Percentiles rank a stretch among this genome's conserved stretches.
Evolutionary conservation across 768 basidiomycete genomes (phyloP).

Genomic region (Cystobasidium ongulense): DNA sequence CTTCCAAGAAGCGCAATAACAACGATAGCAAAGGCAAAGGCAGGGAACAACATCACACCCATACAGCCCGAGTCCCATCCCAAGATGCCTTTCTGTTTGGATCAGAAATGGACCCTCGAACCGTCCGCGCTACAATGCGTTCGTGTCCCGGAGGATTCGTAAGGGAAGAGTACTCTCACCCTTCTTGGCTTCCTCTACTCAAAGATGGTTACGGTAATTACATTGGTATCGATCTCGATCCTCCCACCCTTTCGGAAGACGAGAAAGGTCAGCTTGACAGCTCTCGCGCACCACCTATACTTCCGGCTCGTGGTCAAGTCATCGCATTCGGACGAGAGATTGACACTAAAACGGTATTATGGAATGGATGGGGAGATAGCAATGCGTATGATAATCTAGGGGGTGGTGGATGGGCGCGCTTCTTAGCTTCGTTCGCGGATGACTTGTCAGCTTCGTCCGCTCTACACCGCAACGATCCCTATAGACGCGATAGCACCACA

Average conservation of each 20-base stretch:
- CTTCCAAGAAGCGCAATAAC: neutral
- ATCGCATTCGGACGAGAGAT: conserved; percentile 99
- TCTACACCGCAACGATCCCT: neutral
- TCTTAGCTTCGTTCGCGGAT: conserved; percentile 82
- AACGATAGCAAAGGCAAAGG: conserved; percentile 17
- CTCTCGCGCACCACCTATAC: conserved; percentile 50
- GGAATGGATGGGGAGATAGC: conserved; percentile 53
- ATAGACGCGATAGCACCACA: neutral
- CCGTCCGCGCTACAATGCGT: conserved; percentile 56
- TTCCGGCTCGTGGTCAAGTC: conserved; percentile 62
- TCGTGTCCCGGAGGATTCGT: conserved; percentile 86
- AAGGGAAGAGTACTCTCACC: conserved; percentile 76
- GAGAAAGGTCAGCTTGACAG: conserved; percentile 47
- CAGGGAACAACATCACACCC: neutral
- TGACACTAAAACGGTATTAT: conserved; percentile 92
- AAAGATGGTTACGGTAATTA: conserved; percentile 94
- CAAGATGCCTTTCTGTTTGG: conserved; percentile 10
- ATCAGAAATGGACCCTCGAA: conserved; percentile 20
- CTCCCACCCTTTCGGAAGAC: conserved; percentile 43
- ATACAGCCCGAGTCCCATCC: neutral
- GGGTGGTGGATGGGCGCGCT: conserved; percentile 83
- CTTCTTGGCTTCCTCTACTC: conserved; percentile 93
- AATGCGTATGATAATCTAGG: conserved; percentile 53
- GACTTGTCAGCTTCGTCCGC: conserved; percentile 60
- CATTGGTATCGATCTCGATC: conserved; percentile 87